phyloP scores from a whole-genome alignment of 1,284 basidiomycete species.

The Coniferiporia weirii region DNA sequence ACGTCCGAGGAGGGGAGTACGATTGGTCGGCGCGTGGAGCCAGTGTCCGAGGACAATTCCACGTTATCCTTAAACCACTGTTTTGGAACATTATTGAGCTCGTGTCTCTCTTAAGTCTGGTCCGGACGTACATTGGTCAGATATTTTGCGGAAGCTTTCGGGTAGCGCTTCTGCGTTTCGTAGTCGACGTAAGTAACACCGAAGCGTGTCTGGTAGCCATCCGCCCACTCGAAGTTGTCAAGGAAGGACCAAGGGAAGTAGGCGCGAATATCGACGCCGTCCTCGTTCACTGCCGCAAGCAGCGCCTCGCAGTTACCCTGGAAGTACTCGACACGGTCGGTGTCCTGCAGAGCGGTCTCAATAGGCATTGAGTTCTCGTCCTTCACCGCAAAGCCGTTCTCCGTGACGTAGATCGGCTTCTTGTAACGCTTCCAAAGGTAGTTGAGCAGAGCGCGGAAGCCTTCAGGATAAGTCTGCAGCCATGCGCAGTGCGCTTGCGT shows the following conservation, averaged over 20 bases:
- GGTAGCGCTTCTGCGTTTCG: slow-evolving; percentile 61
- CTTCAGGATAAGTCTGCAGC: slow-evolving; percentile 58
- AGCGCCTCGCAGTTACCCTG: slow-evolving; percentile 56
- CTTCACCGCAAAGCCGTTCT: slow-evolving; percentile 71
- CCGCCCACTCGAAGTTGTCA: slow-evolving; percentile 77
- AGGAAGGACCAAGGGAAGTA: slow-evolving; percentile 74
- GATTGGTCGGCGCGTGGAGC: not conserved
- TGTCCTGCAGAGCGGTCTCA: slow-evolving; percentile 57
- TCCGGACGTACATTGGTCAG: slow-evolving; percentile 33
- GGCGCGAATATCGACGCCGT: slow-evolving; percentile 60
- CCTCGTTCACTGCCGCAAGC: slow-evolving; percentile 52
- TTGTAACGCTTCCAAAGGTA: slow-evolving; percentile 70
- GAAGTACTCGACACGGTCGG: slow-evolving; percentile 65
- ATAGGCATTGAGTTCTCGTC: slow-evolving; percentile 52
- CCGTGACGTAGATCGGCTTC: slow-evolving; percentile 65
- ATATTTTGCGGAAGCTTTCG: slow-evolving; percentile 62
- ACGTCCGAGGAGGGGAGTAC: not conserved
- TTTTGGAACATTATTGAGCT: not conserved
- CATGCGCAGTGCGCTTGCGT: slow-evolving; percentile 61
- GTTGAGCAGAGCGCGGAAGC: slow-evolving; percentile 61
- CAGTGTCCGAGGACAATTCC: not conserved
- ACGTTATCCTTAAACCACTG: slow-evolving; percentile 14
- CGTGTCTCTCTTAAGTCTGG: no score
- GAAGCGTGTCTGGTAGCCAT: slow-evolving; percentile 60
- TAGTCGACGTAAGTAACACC: slow-evolving; percentile 67